Percentiles rank a stretch among this genome's conserved stretches.
Conservation (phyloP, 495 filamentous ascomycete species). For the Hypoxylon fragiforme region DNA sequence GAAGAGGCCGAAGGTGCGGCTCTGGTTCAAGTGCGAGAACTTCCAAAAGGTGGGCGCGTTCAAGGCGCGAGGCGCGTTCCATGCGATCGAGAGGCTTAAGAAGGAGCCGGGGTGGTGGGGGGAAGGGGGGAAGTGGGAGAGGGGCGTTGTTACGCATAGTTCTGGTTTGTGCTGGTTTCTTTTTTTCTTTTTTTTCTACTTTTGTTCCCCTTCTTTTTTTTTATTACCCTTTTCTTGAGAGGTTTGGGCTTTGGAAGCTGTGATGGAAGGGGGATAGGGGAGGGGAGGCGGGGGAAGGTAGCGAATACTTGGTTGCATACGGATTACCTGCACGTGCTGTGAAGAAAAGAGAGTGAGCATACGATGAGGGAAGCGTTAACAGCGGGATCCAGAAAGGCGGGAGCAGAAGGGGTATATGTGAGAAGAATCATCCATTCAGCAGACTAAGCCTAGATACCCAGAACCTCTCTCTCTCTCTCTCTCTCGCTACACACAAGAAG, state of each 20-base stretch:
- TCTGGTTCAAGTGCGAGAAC: slow-evolving; percentile 98
- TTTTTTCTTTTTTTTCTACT: slow-evolving; percentile 6
- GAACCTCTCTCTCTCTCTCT: too few relatives aligned
- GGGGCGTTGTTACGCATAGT: slow-evolving; percentile 89
- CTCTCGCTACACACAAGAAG: not conserved
- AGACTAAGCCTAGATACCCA: too few relatives aligned
- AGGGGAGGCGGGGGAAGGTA: too few relatives aligned
- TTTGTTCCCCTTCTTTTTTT: not conserved
- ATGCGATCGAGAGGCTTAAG: slow-evolving; percentile 76
- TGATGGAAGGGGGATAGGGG: too few relatives aligned
- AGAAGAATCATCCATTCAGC: too few relatives aligned
- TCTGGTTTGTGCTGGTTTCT: slow-evolving; percentile 69
- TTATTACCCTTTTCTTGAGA: not conserved
- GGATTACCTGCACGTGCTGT: too few relatives aligned
- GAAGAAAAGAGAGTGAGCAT: too few relatives aligned
- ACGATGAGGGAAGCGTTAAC: too few relatives aligned
- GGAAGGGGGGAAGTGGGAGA: slow-evolving; percentile 50
- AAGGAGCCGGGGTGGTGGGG: slow-evolving; percentile 62
- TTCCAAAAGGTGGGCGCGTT: slow-evolving; percentile 89
- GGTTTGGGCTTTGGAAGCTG: too few relatives aligned
- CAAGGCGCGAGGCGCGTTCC: slow-evolving; percentile 88
- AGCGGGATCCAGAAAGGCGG: too few relatives aligned
- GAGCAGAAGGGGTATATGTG: too few relatives aligned
- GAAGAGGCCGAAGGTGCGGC: slow-evolving; percentile 65
- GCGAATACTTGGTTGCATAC: too few relatives aligned